Base-by-base conservation (phyloP, 2,329 filamentous ascomycete species). In the Botryotinia convoluta region DNA sequence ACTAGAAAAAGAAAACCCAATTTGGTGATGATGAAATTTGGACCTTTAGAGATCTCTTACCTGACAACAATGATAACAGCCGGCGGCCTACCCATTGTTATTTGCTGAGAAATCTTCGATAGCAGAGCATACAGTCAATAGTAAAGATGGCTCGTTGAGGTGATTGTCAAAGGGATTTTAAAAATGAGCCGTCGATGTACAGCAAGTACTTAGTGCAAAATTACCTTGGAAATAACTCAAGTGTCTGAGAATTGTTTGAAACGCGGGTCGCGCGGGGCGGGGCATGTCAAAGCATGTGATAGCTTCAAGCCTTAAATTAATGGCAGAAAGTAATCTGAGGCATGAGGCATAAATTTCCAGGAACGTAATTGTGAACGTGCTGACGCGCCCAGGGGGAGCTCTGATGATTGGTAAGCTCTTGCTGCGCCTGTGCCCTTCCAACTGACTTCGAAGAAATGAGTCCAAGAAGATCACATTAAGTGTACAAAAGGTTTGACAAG, bases 61-160 rank as follows among this genome's bases (percentile, higher is more conserved):
- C 85, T 84, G 76, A 86, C 85, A 76, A 86, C 84, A 74, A 86
- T 86, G 74, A 87, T 82, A 72, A 85, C 85, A 78, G 84, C 84
- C 76, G 85, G 85, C 77, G 84, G 83, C 74, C 82, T 84, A 73
- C 84, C 84, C 85, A 88, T 79, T 8, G 77, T 75, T 71, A 71
- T 74, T 71, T 65, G 48, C 32, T 42, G 63, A 62, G 29, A 37
- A 64, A 32, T 60, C 35, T 16, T 61, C 22, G 60, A 59, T 20
- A 42, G 48, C 39, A 51, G 26, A 61, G 60, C 63, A 72, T 69
- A 29, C 39, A 60, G 44, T 39, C 32, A 32, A 45, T 16, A n/a
- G 45, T 39, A 22, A n/a, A 44, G 10, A 69, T 69, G n/a, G 10
- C 26, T 69, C 20, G 26, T 42, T 69, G 51, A 44, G 44, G n/a